phyloP scores from a whole-genome alignment of 176 grass and related monocot species.

The Aegilops bicornis region DNA sequence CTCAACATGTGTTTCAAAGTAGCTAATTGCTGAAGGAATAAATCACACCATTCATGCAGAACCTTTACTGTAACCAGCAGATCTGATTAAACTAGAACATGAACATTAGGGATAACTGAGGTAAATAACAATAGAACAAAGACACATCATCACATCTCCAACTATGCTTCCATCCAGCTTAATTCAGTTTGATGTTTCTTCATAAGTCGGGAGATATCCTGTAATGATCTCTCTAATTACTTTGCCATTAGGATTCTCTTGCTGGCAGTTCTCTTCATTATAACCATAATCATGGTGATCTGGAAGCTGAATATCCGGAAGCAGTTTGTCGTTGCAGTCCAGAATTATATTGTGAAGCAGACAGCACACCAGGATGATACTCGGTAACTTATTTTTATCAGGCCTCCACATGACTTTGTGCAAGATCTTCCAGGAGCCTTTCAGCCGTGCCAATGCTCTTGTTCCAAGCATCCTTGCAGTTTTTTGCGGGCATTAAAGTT shows the following conservation, averaged over 20 bases:
- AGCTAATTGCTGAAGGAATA: conserved; percentile 15
- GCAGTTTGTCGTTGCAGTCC: conserved; percentile 73
- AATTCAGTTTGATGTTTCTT: conserved; percentile 24
- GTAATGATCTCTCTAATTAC: conserved; percentile 76
- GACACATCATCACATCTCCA: conserved; percentile 15
- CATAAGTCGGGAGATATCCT: conserved; percentile 42
- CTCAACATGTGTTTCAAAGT: conserved; percentile 4
- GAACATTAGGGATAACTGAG: conserved; percentile 19
- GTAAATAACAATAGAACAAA: conserved; percentile 21
- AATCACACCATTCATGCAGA: conserved; percentile 22
- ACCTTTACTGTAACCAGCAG: conserved; percentile 33
- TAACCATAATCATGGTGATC: conserved; percentile 87
- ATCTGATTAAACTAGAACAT: conserved; percentile 18
- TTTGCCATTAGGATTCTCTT: conserved; percentile 65
- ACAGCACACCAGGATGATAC: conserved; percentile 95
- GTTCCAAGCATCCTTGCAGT: conserved; percentile 57
- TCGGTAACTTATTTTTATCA: conserved; percentile 94
- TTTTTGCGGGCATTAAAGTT: conserved; percentile 61
- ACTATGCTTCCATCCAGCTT: background rate
- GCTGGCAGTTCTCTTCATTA: conserved; percentile 50
- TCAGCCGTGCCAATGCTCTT: conserved; percentile 68
- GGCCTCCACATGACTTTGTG: conserved; percentile 99
- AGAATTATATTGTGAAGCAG: conserved; percentile 97
- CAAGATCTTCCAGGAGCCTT: conserved; percentile 97
- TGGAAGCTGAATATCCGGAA: conserved; percentile 51